Base-by-base conservation (phyloP, 2,329 filamentous ascomycete genomes). In the Aaosphaeria pasadenensis region DNA sequence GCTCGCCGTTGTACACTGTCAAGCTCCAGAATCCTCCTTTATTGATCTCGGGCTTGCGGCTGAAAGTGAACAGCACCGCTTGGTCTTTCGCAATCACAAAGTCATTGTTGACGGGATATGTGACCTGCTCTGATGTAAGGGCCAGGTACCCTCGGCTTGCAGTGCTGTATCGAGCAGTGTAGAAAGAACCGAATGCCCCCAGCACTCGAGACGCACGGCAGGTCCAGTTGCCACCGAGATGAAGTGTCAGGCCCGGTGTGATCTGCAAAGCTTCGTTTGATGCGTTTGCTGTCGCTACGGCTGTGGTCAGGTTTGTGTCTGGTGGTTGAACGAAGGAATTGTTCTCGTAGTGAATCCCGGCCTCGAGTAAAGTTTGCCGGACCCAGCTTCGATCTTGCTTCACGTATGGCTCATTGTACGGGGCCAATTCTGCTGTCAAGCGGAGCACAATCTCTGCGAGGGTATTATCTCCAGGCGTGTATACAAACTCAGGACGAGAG, bases 251-350 rank as follows among this genome's bases (percentile, higher is more conserved):
- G 24, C 45, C 45, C 17, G 40, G 45, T 11, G 31, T n/a, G 11
- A n/a, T 29, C 9, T 30, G 32, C 5, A 43, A 28, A 11, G 31
- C 30, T 11, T 35, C 30, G 24, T 13, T 30, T 5, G 45, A 47
- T 6, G 31, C 31, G 40, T 47, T 47, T 5, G 45, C 31, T 7
- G 30, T 31, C 6, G 11, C 40, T 7, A 43, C 31, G 11, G 45
- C 45, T 30, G 45, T 31, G 6, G 39, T 47, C 6, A 47, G 31
- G 29, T 47, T 47, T n/a, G 39, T 47, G 30, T 40, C 45, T 29
- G 24, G 13, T 7, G 45, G 40, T 24, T 46, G 39, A 5, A 28
- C 28, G 17, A 17, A 45, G 11, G 13, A 13, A 13, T 30, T 30
- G 35, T 45, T n/a, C 9, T 41, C 39, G 24, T 11, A 41, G 6